phyloP scores from a whole-genome alignment of 2,329 filamentous ascomycete species.

The Phaeophleospora eucalypticola region DNA sequence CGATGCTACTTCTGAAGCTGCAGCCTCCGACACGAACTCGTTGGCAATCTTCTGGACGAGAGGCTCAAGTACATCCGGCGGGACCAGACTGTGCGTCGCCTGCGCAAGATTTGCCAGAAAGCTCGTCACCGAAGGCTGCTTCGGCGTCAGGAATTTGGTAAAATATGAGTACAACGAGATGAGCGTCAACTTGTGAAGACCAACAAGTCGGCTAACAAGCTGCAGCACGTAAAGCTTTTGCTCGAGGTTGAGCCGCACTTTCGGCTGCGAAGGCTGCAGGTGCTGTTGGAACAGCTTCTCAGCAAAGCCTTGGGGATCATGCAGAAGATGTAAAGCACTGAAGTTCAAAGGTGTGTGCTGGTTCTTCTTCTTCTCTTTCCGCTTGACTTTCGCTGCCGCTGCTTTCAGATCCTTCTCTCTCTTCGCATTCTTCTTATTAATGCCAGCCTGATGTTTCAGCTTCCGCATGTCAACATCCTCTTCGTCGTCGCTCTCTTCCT shows the following conservation, averaged over 20 bases:
- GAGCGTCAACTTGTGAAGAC: conserved; percentile 85
- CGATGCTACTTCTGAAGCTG: conserved; percentile 83
- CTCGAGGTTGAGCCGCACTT: conserved; percentile 79
- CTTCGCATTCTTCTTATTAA: conserved; percentile 97
- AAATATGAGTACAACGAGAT: conserved; percentile 95
- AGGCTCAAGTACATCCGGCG: conserved; percentile 86
- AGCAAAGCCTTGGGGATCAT: conserved; percentile 91
- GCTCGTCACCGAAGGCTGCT: conserved; percentile 84
- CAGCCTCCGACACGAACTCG: conserved; percentile 94
- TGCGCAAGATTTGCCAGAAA: conserved; percentile 91
- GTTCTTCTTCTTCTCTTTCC: conserved; percentile 79
- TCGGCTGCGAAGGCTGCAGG: conserved; percentile 67
- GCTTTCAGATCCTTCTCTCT: conserved; percentile 72
- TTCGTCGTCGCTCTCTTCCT: conserved; percentile 83
- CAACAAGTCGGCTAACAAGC: conserved; percentile 83
- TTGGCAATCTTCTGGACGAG: conserved; percentile 94
- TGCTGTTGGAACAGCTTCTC: conserved; percentile 89
- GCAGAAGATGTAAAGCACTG: conserved; percentile 85
- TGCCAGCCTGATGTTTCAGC: conserved; percentile 76
- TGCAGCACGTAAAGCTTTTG: conserved; percentile 87
- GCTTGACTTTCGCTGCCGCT: conserved; percentile 77
- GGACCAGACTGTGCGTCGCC: conserved; percentile 84
- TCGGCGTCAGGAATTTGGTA: conserved; percentile 79
- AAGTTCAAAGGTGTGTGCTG: conserved; percentile 89
- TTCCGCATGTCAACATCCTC: conserved; percentile 73